Evolutionary conservation across 169 alveolate species (phyloP).

Genomic region (Babesia ovis): DNA sequence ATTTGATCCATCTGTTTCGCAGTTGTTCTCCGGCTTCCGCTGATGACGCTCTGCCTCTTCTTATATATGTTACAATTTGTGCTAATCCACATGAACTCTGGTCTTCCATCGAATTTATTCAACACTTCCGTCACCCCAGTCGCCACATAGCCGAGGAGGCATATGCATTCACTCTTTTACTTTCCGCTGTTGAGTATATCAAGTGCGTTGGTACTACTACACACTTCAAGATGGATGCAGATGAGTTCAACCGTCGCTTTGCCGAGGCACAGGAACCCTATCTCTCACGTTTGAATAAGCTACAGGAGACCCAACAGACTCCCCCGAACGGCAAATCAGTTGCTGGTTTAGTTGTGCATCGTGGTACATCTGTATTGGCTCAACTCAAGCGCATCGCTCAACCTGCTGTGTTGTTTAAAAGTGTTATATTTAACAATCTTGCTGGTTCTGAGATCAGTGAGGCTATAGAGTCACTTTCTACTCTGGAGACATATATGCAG

Average conservation of each 20-base stretch:
- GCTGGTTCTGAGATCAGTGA: slow-evolving; percentile 39
- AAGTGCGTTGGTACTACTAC: slow-evolving; percentile 44
- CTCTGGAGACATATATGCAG: slow-evolving; percentile 41
- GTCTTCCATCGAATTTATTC: slow-evolving; percentile 79
- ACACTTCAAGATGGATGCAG: slow-evolving; percentile 41
- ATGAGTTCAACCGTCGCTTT: slow-evolving; percentile 45
- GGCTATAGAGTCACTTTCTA: slow-evolving; percentile 43
- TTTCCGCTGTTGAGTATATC: slow-evolving; percentile 81
- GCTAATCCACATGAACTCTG: slow-evolving; percentile 82
- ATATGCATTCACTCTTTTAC: slow-evolving; percentile 81
- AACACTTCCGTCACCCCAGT: slow-evolving; percentile 80
- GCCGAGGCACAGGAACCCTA: slow-evolving; percentile 35
- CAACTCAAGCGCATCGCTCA: slow-evolving; percentile 45
- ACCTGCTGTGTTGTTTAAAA: slow-evolving; percentile 50
- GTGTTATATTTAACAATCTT: slow-evolving; percentile 15
- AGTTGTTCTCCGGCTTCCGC: slow-evolving; percentile 74
- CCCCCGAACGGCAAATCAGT: background rate
- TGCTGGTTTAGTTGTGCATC: background rate
- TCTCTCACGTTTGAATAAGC: slow-evolving; percentile 29
- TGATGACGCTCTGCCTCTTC: slow-evolving; percentile 83
- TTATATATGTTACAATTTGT: slow-evolving; percentile 77
- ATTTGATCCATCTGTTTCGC: background rate
- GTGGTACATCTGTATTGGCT: slow-evolving; percentile 16
- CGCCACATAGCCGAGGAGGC: slow-evolving; percentile 82
- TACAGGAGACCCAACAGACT: slow-evolving; percentile 5